Base-by-base conservation (phyloP, 176 grass and related monocot species). In the Miscanthus lutarioriparius region DNA sequence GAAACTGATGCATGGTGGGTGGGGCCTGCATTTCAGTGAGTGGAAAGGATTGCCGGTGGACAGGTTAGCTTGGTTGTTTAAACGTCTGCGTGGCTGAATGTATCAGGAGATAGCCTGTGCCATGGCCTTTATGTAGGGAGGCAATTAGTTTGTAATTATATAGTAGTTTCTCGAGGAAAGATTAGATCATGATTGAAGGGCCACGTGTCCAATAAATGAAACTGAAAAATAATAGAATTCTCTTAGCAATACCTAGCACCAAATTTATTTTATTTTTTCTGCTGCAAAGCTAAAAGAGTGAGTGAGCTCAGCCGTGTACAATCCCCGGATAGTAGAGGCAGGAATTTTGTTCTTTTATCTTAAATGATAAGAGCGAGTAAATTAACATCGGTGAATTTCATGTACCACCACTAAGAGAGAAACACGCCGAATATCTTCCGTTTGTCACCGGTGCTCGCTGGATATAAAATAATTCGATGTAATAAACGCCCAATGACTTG, bases 181-280 rank as follows among this genome's bases (percentile, higher is more conserved):
- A 49, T 74, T 51, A 51, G 41, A 48, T 17, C 41, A 48, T 73
- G 23, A 73, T 73, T 73, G 70, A 73, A 72, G 10, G 40, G 40
- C 40, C 47, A n/a, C n/a, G 39, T 27, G 40, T 14, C 40, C 14
- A 41, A 26, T 0, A 41, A 4, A 26, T 0, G 23, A 4, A 45
- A 28, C n/a, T 72, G 40, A 47, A 58, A 58, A n/a, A n/a, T 10
- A 11, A 28, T 39, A 22, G 14, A 82, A 51, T 49, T 36, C 22
- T 49, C 40, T 6, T 12, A 22, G 13, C 17, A 64, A 9, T 36
- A 20, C 10, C 23, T 13, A 26, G 7, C 32, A 43, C 10, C 23
- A 12, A 10, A 17, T 53, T 10, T 37, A 10, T 38, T 37, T 20
- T 37, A n/a, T 8, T 7, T 53, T 54, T 8, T 7, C 19, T 58